These are phyloP conservation scores for Endoconidiophora polonica DNA, from an alignment of 2,329 filamentous ascomycete genomes.

Conservation along the genomic window DNA sequence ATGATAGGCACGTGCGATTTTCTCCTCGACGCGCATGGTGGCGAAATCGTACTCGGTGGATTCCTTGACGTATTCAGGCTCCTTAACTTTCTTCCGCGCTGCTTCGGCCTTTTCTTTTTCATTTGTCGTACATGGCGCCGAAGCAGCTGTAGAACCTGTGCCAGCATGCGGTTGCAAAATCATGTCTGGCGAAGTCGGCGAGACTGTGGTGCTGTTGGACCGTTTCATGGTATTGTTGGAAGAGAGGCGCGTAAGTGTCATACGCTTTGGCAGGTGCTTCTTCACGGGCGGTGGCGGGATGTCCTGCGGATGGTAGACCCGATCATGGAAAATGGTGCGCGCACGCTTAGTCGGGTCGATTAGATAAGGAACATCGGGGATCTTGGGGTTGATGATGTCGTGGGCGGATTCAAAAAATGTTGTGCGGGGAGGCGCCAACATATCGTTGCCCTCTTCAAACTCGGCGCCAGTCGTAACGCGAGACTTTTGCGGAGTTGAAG, in stretches of 20 bases:
- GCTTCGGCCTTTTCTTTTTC: background rate
- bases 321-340: conserved; percentile 89
- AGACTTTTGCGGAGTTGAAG: conserved; percentile 15
- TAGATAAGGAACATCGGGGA: conserved; percentile 68
- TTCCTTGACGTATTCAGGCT: conserved; percentile 24
- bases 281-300: conserved; percentile 68
- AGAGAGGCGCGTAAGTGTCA: conserved; percentile 15
- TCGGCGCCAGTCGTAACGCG: conserved; percentile 35
- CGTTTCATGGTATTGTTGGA: conserved; percentile 8
- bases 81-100: conserved; percentile 16
- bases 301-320: conserved; percentile 83
- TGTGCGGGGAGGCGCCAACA: conserved; percentile 61
- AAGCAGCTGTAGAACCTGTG: background rate
- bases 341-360: conserved; percentile 67
- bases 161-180: conserved; percentile 11
- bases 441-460: conserved; percentile 24
- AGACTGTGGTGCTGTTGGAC: background rate
- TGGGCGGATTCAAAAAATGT: conserved; percentile 91
- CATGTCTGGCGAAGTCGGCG: background rate
- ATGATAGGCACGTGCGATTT: conserved; percentile 92
- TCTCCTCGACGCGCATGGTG: conserved; percentile 85
- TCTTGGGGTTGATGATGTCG: conserved; percentile 76
- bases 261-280: conserved; percentile 26
- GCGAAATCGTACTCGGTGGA: conserved; percentile 33
- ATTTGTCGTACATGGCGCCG: background rate